Base-by-base conservation (phyloP, 495 filamentous ascomycete genomes). In the Amniculicola lignicola region DNA sequence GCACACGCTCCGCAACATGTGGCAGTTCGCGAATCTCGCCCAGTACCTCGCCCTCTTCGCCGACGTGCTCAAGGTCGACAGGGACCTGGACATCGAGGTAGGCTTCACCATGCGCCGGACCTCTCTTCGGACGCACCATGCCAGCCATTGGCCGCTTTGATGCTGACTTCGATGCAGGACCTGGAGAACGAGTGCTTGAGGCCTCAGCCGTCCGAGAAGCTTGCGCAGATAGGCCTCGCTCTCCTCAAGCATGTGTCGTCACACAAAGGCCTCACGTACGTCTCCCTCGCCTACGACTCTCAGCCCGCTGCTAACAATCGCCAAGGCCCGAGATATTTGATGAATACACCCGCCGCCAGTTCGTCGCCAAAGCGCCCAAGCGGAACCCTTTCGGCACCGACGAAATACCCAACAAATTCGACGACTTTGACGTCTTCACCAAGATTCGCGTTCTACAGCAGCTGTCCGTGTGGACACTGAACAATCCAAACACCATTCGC, bases 11-110 rank as follows among this genome's bases (percentile, higher is more conserved):
- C 78, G 92, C 42, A 93, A 87, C 68, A 85, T 84, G 74, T 96
- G 93, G 90, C 87, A 96, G 70, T 96, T 98, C 71, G 88, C 93
- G 40, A 90, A 89, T 67, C 77, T 98, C 4, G 90, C 86, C 75
- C 93, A 98, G 71, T 98, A 89, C 74, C 86, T 96, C 48, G 83
- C 82, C 62, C 79, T 90, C 47, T 98, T 98, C 72, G 90, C 90
- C 23, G 82, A 85, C 59, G 82, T 85, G 37, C 84, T 94, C 70
- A 94, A 92, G 72, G 86, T 95, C 53, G 87, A 92, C 66, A 85
- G 93, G 61, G 82, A 86, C 66, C 74, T 95, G 45, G 86, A 86
- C 58, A 86, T 95, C 55, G 90, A 95, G 72, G 90, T 95, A 81
- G 50, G 78, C 28, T 70, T 44, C 41, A n/a, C 70, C 40, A 19